phyloP scores from a whole-genome alignment of 352 stramenopile species.

The Globisporangium spiculum region DNA sequence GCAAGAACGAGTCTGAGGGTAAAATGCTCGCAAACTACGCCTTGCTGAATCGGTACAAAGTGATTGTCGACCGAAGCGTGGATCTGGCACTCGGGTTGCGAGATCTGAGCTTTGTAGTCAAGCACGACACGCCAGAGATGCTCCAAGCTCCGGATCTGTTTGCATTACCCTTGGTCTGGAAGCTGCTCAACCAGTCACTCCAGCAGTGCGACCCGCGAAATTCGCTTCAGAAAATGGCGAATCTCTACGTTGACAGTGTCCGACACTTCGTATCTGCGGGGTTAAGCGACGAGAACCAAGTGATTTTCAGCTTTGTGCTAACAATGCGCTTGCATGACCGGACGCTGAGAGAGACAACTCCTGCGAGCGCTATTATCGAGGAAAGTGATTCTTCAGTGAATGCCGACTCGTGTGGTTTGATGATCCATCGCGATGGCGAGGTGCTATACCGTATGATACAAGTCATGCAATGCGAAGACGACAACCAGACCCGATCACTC shows the following conservation, averaged over 20 bases:
- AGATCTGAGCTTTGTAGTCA: constrained; percentile 23
- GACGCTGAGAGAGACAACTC: background rate
- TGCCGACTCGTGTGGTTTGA: background rate
- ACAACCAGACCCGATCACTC: background rate
- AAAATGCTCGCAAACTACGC: constrained; percentile 36
- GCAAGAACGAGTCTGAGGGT: constrained; percentile 29
- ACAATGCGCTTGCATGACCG: constrained; percentile 34
- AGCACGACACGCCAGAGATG: background rate
- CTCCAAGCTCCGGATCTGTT: background rate
- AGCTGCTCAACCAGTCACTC: constrained; percentile 23
- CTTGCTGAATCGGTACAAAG: constrained; percentile 22
- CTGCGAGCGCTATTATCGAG: background rate
- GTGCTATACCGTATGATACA: constrained; percentile 15
- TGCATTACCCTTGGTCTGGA: constrained; percentile 37
- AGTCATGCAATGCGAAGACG: constrained; percentile 11
- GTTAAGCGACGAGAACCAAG: constrained; percentile 29
- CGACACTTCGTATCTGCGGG: constrained; percentile 22
- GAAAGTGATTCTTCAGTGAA: background rate
- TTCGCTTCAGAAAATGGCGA: constrained; percentile 23
- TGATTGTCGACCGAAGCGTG: constrained; percentile 28
- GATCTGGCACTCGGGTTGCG: constrained; percentile 37
- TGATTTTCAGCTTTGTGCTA: constrained; percentile 40
- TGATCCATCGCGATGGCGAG: constrained; percentile 1
- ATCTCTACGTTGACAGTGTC: constrained; percentile 14
- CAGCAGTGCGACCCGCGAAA: constrained; percentile 7